phyloP scores from a whole-genome alignment of 2,329 filamentous ascomycete genomes.

The Diaporthe eres region DNA sequence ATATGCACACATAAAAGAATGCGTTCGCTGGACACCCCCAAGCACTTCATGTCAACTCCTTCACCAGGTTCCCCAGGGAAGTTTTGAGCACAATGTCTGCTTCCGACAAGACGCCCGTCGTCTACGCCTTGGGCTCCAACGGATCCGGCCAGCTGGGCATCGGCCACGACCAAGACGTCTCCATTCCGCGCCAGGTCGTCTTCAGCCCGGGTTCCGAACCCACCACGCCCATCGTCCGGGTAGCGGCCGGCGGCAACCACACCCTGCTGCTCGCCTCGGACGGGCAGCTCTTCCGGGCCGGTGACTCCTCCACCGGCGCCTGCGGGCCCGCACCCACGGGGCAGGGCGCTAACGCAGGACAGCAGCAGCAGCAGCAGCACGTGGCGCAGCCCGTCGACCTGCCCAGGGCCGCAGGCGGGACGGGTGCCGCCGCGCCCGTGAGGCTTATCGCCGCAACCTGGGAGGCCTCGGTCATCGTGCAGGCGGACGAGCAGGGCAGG shows the following conservation, averaged over 20 bases:
- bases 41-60: background rate
- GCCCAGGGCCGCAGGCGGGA: background rate
- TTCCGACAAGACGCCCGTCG: slow-evolving; percentile 57
- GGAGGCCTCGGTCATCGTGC: slow-evolving; percentile 78
- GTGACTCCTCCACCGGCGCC: slow-evolving; percentile 69
- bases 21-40: background rate
- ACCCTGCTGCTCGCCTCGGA: slow-evolving; percentile 78
- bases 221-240: slow-evolving; percentile 53
- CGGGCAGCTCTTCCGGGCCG: slow-evolving; percentile 75
- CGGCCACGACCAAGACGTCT: slow-evolving; percentile 79
- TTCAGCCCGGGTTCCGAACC: slow-evolving; percentile 62
- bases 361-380: background rate
- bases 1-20: background rate
- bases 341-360: slow-evolving; percentile 1
- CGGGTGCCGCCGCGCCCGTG: slow-evolving; percentile 44
- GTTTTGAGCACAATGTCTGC: background rate
- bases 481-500: slow-evolving; percentile 58
- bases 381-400: slow-evolving; percentile 22
- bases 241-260: slow-evolving; percentile 85
- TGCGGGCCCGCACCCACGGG: slow-evolving; percentile 60
- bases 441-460: slow-evolving; percentile 79
- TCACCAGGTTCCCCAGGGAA: background rate
- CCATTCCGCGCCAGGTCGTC: slow-evolving; percentile 73
- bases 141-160: slow-evolving; percentile 82
- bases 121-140: slow-evolving; percentile 83